Evolutionary conservation across 2,329 filamentous ascomycete species (phyloP).

Genomic region (Claviceps lovelessii): DNA sequence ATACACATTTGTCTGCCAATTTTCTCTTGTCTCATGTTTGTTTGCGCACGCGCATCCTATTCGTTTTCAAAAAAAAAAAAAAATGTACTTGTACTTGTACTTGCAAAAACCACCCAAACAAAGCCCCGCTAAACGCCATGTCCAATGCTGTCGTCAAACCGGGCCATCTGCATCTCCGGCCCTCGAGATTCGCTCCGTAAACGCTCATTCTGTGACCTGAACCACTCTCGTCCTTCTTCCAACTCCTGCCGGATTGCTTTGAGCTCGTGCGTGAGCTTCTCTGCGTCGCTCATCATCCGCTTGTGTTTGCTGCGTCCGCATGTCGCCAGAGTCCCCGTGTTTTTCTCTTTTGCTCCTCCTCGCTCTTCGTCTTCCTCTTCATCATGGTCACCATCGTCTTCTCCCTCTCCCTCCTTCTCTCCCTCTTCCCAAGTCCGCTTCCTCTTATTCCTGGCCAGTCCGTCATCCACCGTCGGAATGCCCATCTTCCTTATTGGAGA

Average conservation of each 20-base stretch:
- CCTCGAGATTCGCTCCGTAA: slow-evolving; percentile 23
- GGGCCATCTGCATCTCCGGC: slow-evolving; percentile 12
- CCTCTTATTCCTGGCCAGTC: slow-evolving; percentile 14
- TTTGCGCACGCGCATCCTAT: not conserved
- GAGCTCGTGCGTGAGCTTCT: slow-evolving; percentile 26
- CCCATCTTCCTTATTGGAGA: slow-evolving; percentile 1
- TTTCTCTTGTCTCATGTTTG: too few species aligned
- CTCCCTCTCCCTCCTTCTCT: slow-evolving; percentile 9
- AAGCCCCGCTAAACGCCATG: slow-evolving; percentile 5
- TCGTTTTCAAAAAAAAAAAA: not conserved
- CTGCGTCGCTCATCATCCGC: slow-evolving; percentile 28
- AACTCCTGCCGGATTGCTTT: slow-evolving; percentile 28
- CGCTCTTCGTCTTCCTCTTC: not conserved
- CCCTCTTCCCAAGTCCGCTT: slow-evolving; percentile 19
- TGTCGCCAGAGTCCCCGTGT: not conserved
- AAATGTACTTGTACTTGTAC: too few species aligned
- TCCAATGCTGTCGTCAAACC: slow-evolving; percentile 19
- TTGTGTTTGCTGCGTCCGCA: slow-evolving; percentile 19
- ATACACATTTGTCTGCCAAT: too few species aligned
- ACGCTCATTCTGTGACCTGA: slow-evolving; percentile 28
- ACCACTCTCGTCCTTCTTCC: slow-evolving; percentile 33
- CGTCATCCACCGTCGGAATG: slow-evolving; percentile 2
- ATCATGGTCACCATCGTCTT: too few species aligned
- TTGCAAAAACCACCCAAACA: not conserved
- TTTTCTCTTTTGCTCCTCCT: not conserved